A percentile compares a stretch with the other conserved stretches of the same genome.
Evolutionary conservation across 192 early-diverging fungal genomes (phyloP).

Genomic region (Backusella mclennaniae): DNA sequence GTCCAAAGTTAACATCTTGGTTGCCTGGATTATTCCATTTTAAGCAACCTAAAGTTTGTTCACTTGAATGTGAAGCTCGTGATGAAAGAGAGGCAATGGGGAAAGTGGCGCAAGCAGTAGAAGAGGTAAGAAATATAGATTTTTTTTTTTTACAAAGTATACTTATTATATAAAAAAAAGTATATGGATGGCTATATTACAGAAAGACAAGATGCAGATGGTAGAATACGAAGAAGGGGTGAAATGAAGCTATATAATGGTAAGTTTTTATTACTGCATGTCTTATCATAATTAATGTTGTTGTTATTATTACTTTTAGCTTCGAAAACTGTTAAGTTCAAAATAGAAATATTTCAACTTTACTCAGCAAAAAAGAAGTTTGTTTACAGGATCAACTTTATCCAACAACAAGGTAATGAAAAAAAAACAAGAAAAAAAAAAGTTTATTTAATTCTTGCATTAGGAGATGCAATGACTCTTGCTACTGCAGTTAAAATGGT

Average conservation of each 20-base stretch:
- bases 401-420: constrained; percentile 30
- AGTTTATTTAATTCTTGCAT: background rate
- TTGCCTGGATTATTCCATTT: constrained; percentile 29
- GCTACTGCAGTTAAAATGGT: constrained; percentile 19
- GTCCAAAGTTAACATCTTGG: constrained; percentile 28
- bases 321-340: constrained; percentile 16
- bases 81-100: constrained; percentile 23
- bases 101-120: constrained; percentile 20
- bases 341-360: constrained; percentile 18
- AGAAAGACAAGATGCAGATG: constrained; percentile 23
- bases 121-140: constrained; percentile 17
- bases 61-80: background rate
- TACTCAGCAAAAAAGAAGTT: constrained; percentile 1
- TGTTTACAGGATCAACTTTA: constrained; percentile 20
- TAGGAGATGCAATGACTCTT: constrained; percentile 24
- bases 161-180: constrained; percentile 7
- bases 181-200: constrained; percentile 26
- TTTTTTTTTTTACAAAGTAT: background rate
- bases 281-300: background rate
- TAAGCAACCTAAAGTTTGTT: constrained; percentile 27
- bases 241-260: constrained; percentile 24
- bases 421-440: background rate
- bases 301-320: background rate
- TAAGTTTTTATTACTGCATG: background rate
- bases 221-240: constrained; percentile 21